phyloP scores from a whole-genome alignment of 495 filamentous ascomycete species.

The Penicillium salamii region DNA sequence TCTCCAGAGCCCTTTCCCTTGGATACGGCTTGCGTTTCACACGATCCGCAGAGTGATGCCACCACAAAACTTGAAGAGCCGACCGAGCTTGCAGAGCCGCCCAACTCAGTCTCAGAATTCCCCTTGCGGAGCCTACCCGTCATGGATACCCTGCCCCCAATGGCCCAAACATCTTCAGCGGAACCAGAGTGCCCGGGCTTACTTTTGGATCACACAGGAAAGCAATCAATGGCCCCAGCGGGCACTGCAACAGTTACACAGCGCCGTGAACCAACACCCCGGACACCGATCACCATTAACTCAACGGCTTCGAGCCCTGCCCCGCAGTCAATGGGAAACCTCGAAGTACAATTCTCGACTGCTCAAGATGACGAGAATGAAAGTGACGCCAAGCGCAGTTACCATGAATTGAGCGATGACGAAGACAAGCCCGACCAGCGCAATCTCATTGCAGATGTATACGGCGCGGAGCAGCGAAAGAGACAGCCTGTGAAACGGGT shows the following conservation, averaged over 20 bases:
- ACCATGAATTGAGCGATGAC: slow-evolving; percentile 26
- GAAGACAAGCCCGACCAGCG: slow-evolving; percentile 24
- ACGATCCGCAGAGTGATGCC: too few species aligned
- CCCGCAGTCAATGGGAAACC: slow-evolving; percentile 7
- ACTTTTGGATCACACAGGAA: slow-evolving; percentile 20
- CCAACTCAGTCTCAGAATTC: neutral
- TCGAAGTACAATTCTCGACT: slow-evolving; percentile 31
- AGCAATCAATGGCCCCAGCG: slow-evolving; percentile 25
- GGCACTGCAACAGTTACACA: slow-evolving; percentile 27
- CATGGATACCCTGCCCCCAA: slow-evolving; percentile 10
- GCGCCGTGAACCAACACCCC: neutral
- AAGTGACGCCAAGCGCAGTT: slow-evolving; percentile 29
- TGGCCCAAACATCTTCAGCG: slow-evolving; percentile 16
- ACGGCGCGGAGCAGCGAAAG: slow-evolving; percentile 65
- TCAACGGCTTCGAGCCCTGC: neutral
- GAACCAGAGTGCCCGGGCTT: slow-evolving; percentile 14
- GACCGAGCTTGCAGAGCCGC: too few species aligned
- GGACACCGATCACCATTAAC: slow-evolving; percentile 6
- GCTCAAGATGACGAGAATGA: slow-evolving; percentile 19
- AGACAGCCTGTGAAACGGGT: slow-evolving; percentile 63
- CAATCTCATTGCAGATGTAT: slow-evolving; percentile 62
- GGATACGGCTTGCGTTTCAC: too few species aligned
- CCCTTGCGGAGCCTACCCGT: slow-evolving; percentile 5
- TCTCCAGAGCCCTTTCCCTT: too few species aligned
- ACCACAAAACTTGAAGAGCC: too few species aligned